Evolutionary conservation across 352 stramenopile genomes (phyloP), one percentile per base, ranked within the genome.

Genomic region (Globisporangium ultimum): DNA sequence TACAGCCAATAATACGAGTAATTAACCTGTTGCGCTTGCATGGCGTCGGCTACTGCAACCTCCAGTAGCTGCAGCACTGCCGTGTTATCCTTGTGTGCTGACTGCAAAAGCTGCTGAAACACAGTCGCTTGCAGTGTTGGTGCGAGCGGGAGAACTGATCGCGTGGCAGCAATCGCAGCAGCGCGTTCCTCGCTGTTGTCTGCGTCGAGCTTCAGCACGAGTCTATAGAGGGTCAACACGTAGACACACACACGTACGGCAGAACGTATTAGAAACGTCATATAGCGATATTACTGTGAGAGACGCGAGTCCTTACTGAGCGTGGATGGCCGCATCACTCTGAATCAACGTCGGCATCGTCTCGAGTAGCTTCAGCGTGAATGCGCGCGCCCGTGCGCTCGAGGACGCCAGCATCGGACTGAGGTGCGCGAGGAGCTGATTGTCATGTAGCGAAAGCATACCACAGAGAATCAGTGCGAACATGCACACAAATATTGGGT

Each of bases 301-400:
- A 32, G 24, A 32, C 24, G 5, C 24, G 5, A 32, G 24, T 32
- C 24, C 24, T 32, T 55, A 68, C 51, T 71, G 52, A 13, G 70
- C 48, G 11, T 78, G 68, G 9, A 75, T 21, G 6, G 43, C 50
- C 15, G 45, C 48, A 40, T 84, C 67, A 10, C 64, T 28, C 32
- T 62, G 24, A 52, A 79, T 32, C 3, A 80, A 50, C 18, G 66
- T 71, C 45, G 76, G 69, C 69, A 87, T 80, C 5, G 74, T 77
- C 40, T 64, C 76, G 18, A 87, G 41, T 46, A 87, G 46, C 18
- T 72, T 65, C 48, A 80, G 46, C 22, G 66, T 67, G 49, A 75
- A 6, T 32, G 24, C 24, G 24, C 24, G 50, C 12, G 71, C 72
- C 17, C 70, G 60, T 21, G 67, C 48, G 21, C 50, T 55, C 22